Evolutionary conservation across 2,329 filamentous ascomycete genomes (phyloP).

Genomic region (Lecanicillium sp.): DNA sequence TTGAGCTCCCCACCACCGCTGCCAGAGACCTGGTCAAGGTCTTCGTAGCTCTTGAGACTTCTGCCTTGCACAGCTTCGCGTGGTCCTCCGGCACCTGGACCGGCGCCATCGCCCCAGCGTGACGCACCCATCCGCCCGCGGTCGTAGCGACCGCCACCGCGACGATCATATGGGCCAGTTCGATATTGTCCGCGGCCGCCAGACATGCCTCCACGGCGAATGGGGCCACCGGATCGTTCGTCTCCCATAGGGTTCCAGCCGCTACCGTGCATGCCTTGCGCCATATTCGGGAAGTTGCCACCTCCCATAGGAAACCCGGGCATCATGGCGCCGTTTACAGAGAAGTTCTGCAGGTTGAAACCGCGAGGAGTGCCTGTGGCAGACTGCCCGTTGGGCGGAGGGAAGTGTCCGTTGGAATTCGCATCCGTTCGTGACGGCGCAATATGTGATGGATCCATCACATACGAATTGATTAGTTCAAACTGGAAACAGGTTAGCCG

Average conservation of each 20-base stretch:
- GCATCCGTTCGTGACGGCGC: conserved; percentile 88
- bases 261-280: conserved; percentile 41
- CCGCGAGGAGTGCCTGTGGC: conserved; percentile 81
- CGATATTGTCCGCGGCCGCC: conserved; percentile 49
- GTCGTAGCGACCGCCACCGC: conserved; percentile 48
- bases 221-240: conserved; percentile 57
- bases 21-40: conserved; percentile 78
- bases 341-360: conserved; percentile 75
- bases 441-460: conserved; percentile 90
- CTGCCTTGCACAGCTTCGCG: conserved; percentile 87
- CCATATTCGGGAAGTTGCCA: conserved; percentile 45
- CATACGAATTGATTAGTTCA: conserved; percentile 86
- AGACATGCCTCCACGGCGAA: conserved; percentile 57
- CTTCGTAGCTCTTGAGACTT: conserved; percentile 94
- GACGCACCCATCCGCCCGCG: conserved; percentile 45
- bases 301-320: conserved; percentile 48
- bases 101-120: conserved; percentile 68
- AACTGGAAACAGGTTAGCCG: conserved; percentile 45
- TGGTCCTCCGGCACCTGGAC: conserved; percentile 71
- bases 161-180: conserved; percentile 67
- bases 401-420: conserved; percentile 94
- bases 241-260: conserved; percentile 45
- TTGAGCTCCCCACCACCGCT: conserved; percentile 78
- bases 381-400: conserved; percentile 66
- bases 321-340: conserved; percentile 53